A percentile compares a stretch with the other conserved stretches of the same genome.
phyloP scores from a whole-genome alignment of 179 eudicot species.

The Spergularia azorica region DNA sequence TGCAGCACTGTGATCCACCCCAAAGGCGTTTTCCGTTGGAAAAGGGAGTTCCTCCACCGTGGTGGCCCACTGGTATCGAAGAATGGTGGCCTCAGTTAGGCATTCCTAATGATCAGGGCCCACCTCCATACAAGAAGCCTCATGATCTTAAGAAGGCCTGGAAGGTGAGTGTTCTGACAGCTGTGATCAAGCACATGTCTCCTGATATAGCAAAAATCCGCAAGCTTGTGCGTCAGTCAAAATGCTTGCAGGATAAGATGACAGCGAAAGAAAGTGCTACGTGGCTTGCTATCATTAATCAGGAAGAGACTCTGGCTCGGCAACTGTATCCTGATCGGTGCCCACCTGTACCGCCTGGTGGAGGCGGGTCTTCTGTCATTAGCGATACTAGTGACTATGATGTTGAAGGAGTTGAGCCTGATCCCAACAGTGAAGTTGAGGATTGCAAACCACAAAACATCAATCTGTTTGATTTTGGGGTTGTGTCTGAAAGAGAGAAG shows the following conservation, averaged over 20 bases:
- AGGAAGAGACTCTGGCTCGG: constrained; percentile 40
- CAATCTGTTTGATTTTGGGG: constrained; percentile 27
- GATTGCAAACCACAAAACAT: constrained; percentile 38
- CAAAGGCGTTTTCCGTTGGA: constrained; percentile 48
- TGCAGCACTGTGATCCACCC: constrained; percentile 47
- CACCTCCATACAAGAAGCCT: constrained; percentile 47
- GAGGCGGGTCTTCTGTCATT: constrained; percentile 30
- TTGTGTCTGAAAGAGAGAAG: constrained; percentile 24
- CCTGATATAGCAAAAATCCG: constrained; percentile 45
- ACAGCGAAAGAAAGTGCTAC: constrained; percentile 46
- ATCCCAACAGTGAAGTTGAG: constrained; percentile 27
- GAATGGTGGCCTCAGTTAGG: constrained; percentile 47
- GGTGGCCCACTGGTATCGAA: constrained; percentile 45
- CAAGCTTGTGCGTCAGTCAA: constrained; percentile 46
- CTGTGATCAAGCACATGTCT: constrained; percentile 49
- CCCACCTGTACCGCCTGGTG: constrained; percentile 29
- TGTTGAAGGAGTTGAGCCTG: constrained; percentile 40
- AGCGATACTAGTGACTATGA: constrained; percentile 42
- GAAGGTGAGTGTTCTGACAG: constrained; percentile 45
- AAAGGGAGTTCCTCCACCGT: constrained; percentile 41
- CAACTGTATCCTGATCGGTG: constrained; percentile 36
- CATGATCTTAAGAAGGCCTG: constrained; percentile 46
- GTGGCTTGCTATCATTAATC: constrained; percentile 41
- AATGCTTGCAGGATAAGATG: constrained; percentile 52
- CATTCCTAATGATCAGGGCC: constrained; percentile 32